Percentiles rank a stretch among this genome's conserved stretches.
Conservation (phyloP, 768 basidiomycete species). For the Coprinopsis strossmayeri region DNA sequence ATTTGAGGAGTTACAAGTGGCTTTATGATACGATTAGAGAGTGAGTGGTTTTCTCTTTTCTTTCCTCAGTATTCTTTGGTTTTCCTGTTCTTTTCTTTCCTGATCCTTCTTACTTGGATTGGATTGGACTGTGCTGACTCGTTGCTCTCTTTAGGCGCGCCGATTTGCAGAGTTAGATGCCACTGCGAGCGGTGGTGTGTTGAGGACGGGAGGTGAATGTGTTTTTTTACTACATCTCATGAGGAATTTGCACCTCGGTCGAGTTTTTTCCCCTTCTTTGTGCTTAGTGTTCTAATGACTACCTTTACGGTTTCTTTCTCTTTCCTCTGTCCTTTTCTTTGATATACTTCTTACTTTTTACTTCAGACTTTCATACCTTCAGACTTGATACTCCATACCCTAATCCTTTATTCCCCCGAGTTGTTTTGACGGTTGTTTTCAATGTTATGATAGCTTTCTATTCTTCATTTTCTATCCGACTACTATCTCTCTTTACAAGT, state of each 20-base stretch:
- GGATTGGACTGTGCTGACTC: no score
- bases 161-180: slow-evolving; percentile 29
- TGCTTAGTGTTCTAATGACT: no score
- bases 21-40: slow-evolving; percentile 83
- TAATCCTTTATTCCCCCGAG: slow-evolving; percentile 7
- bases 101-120: background rate
- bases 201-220: no score
- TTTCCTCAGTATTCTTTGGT: background rate
- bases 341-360: slow-evolving; percentile 7
- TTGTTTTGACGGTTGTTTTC: background rate
- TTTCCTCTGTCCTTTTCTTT: no score
- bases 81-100: slow-evolving; percentile 4
- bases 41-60: slow-evolving; percentile 47
- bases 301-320: no score
- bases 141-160: no score
- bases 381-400: slow-evolving; percentile 12
- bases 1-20: slow-evolving; percentile 88
- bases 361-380: slow-evolving; percentile 10
- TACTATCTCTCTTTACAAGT: background rate
- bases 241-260: no score
- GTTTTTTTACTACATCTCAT: no score
- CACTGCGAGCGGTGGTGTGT: no score
- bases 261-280: no score
- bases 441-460: no score
- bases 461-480: background rate